These are phyloP conservation scores for Rhodotorula mucilaginosa DNA, from an alignment of 1,284 basidiomycete genomes.

Conservation along the genomic window DNA sequence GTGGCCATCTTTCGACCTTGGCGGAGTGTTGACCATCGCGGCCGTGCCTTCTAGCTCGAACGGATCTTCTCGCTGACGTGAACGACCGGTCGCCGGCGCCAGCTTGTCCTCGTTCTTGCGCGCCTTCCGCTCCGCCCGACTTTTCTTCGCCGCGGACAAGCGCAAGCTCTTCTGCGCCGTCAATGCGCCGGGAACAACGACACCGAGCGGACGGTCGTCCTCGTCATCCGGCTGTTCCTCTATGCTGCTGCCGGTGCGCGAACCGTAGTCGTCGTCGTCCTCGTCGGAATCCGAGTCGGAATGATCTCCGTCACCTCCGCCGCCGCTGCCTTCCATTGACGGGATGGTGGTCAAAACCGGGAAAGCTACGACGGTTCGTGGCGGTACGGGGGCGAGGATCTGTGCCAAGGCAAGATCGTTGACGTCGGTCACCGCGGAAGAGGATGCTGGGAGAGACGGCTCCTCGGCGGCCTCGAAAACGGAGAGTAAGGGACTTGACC, in stretches of 20 bases:
- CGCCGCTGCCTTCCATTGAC: not conserved
- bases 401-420: constrained; percentile 7
- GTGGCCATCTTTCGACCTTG: not conserved
- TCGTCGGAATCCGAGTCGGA: not conserved
- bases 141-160: constrained; percentile 40
- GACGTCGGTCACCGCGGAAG: constrained; percentile 6
- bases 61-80: constrained; percentile 47
- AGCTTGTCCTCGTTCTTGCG: constrained; percentile 5
- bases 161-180: constrained; percentile 73
- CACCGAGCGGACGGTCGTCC: constrained; percentile 75
- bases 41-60: constrained; percentile 56
- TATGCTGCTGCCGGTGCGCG: constrained; percentile 11
- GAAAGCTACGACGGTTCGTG: constrained; percentile 8
- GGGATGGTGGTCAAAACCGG: not conserved
- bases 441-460: not conserved
- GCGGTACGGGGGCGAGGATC: not conserved
- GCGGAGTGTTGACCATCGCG: constrained; percentile 16
- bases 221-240: constrained; percentile 14
- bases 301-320: not conserved
- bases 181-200: constrained; percentile 67
- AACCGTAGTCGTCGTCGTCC: constrained; percentile 2
- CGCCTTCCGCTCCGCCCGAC: constrained; percentile 9
- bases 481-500: too few relatives aligned
- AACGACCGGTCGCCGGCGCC: not conserved
- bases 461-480: too few relatives aligned